phyloP scores from a whole-genome alignment of 1,284 basidiomycete species.

The Cutaneotrichosporon sp. region DNA sequence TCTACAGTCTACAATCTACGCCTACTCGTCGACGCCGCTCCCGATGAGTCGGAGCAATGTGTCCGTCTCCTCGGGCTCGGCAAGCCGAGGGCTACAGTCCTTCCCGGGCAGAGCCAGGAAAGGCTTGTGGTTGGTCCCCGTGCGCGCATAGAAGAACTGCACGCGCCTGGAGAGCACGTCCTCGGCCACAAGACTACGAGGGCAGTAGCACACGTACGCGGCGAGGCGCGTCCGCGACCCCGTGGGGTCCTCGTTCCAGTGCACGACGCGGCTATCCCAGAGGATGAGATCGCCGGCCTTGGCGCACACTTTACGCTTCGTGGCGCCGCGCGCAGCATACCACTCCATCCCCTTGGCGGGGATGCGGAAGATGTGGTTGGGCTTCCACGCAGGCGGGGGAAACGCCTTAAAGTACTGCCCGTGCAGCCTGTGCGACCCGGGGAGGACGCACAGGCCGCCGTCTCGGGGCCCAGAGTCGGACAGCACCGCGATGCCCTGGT shows the following conservation, averaged over 20 bases:
- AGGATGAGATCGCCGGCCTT: conserved; percentile 27
- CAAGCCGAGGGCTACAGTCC: too few relatives aligned
- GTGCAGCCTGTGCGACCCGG: conserved; percentile 24
- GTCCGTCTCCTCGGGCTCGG: too few relatives aligned
- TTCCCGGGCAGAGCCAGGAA: too few relatives aligned
- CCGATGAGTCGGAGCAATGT: too few relatives aligned
- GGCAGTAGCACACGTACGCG: conserved; percentile 27
- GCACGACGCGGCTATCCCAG: conserved; percentile 34
- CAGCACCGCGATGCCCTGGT: conserved; percentile 32
- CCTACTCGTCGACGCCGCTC: too few relatives aligned
- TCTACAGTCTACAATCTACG: too few relatives aligned
- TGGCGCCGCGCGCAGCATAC: conserved; percentile 23
- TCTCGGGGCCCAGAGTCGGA: conserved; percentile 28
- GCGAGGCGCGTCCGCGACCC: conserved; percentile 27
- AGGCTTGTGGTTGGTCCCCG: too few relatives aligned
- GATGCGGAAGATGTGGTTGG: conserved; percentile 17
- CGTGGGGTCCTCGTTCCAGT: conserved; percentile 30
- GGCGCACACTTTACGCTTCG: conserved; percentile 26
- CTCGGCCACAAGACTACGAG: conserved; percentile 14
- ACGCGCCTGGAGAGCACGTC: conserved; percentile 5
- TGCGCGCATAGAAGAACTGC: too few relatives aligned
- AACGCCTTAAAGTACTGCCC: conserved; percentile 20
- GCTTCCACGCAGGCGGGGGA: conserved; percentile 14
- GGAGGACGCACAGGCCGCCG: conserved; percentile 32
- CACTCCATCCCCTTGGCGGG: conserved; percentile 18